Evolutionary conservation across 2,329 filamentous ascomycete species (phyloP), one percentile per base, ranked within the genome.

Genomic region (Hypoxylon sp.): DNA sequence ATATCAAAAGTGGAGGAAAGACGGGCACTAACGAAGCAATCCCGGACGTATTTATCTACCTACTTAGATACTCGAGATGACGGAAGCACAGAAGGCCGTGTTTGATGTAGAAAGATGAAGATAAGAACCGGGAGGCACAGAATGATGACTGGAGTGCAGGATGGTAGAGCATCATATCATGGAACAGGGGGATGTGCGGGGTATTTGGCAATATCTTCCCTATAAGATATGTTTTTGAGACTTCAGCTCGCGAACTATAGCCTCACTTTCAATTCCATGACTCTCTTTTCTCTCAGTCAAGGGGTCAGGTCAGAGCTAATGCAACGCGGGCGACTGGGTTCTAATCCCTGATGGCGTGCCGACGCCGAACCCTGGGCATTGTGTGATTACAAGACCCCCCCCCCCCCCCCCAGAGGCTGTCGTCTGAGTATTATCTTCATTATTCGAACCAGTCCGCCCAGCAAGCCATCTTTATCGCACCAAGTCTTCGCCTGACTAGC

Each of bases 291-390:
- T 37, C 26, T 47, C 57, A 14, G 57, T 66, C 55, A 54, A 55
- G 51, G 50, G 24, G 17, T 19, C 26, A 14, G 24, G 17, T 19
- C 26, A 14, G 33, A 31, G 46, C 52, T 66, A 66, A 66, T 52
- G 63, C 55, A 57, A 22, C 22, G 35, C 22, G 14, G 26, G 14
- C 46, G 42, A 60, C 55, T 29, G 33, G 46, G 57, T 60, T 37
- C 10, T 50, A 50, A 66, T 66, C 57, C 63, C 44, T 60, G 63
- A 53, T 29, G 35, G 51, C 33, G 33, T 51, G 31, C 33, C 39
- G 35, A 53, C 39, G 35, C 26, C 48, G 24, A 35, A 13, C 39
- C 31, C 14, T 11, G 24, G 42, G 9, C 14, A 19, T n/a, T 14
- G 55, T 65, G 54, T 37, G 33, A 42, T 35, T 59, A 59, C 17